Evolutionary conservation across 345 rosid genomes (phyloP), one percentile per base, ranked within the genome.

Genomic region (Camelina sativa): DNA sequence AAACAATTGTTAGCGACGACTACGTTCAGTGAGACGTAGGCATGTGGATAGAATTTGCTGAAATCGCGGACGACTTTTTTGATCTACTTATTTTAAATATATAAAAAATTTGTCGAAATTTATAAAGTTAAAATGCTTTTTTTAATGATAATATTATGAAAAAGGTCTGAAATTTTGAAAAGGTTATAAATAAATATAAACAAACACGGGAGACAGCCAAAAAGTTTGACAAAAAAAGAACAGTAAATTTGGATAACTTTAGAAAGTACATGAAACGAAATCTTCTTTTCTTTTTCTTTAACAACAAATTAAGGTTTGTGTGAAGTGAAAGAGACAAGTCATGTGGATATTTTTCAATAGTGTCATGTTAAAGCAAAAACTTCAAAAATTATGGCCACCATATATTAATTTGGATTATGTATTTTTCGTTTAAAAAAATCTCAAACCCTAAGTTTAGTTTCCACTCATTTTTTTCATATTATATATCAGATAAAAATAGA

Each of bases 11-110:
- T 37, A 48, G 35, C 19, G 77, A 34, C 50, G 48, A 43, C 6
- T 56, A 64, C 17, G 62, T 43, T 20, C 46, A 12, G 6, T 11
- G 6, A 62, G 66, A 58, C 67, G 60, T 66, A 66, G 35, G 55
- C 30, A 28, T 65, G 72, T 77, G 76, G 76, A 65, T 71, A 71
- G 19, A 47, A 37, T 57, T 71, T 71, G 35, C 80, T 17, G 70
- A 69, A 69, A 44, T 43, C 30, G 53, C 41, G 80, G 70, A 69
- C 32, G 66, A 63, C 56, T 40, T 60, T 67, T 25, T 23, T 25
- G 25, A 6, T 28, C 53, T 28, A 38, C 15, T 17, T 50, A 50
- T 5, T 51, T 19, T 51, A 35, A 37, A 25, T 20, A 47, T n/a
- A 15, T 15, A 3, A 25, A 25, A 25, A 25, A 25, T 25, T 25